Evolutionary conservation across 2,329 filamentous ascomycete genomes (phyloP).

Genomic region (Aspergillus awamori): DNA sequence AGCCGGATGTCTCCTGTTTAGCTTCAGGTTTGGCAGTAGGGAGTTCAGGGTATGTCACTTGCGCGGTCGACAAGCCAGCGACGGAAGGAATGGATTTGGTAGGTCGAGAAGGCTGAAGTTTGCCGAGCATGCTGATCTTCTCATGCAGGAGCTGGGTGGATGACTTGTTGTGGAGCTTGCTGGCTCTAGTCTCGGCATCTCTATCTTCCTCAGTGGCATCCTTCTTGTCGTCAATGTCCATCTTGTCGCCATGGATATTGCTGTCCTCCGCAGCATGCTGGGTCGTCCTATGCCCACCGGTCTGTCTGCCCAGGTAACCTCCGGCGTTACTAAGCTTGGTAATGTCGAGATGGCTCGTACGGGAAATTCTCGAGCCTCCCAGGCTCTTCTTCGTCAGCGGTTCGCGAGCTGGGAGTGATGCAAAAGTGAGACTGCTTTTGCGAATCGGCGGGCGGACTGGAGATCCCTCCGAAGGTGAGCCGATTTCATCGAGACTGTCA

Average conservation of each 20-base stretch:
- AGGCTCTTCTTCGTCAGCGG: constrained; percentile 85
- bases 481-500: constrained; percentile 49
- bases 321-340: constrained; percentile 45
- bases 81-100: constrained; percentile 50
- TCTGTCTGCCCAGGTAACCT: constrained; percentile 72
- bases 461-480: constrained; percentile 51
- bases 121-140: constrained; percentile 76
- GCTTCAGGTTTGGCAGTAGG: constrained; percentile 32
- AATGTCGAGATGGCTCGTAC: constrained; percentile 77
- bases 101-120: constrained; percentile 52
- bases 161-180: constrained; percentile 74
- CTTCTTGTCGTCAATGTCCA: constrained; percentile 59
- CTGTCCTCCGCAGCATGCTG: constrained; percentile 44
- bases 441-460: constrained; percentile 69
- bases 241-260: constrained; percentile 49
- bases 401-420: constrained; percentile 86
- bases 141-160: constrained; percentile 94
- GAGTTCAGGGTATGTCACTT: constrained; percentile 43
- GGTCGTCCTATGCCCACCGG: constrained; percentile 59
- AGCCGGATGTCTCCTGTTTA: constrained; percentile 27
- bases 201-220: constrained; percentile 52
- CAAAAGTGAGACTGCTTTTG: constrained; percentile 95
- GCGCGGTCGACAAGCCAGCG: constrained; percentile 30
- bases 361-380: constrained; percentile 67
- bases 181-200: constrained; percentile 53